Evolutionary conservation across 495 filamentous ascomycete genomes (phyloP).

Genomic region (Penicillium pancosmium): DNA sequence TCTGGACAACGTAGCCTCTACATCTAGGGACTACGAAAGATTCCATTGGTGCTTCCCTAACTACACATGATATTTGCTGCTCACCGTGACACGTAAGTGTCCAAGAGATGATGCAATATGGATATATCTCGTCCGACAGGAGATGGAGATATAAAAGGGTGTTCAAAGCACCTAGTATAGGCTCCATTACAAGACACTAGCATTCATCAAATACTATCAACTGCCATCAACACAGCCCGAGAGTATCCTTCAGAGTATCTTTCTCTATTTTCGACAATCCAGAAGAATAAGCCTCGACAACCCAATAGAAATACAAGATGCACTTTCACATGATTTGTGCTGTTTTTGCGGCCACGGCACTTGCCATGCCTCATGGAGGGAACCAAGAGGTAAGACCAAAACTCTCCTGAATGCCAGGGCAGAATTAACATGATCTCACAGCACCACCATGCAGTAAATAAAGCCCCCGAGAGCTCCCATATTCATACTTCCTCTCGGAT

Average conservation of each 20-base stretch:
- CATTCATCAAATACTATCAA: too few relatives aligned
- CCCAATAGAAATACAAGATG: constrained; percentile 8
- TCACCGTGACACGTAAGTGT: neutral
- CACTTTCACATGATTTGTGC: constrained; percentile 8
- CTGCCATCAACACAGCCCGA: too few relatives aligned
- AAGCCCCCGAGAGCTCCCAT: neutral
- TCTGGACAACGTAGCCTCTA: neutral
- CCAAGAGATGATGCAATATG: neutral
- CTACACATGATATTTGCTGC: neutral
- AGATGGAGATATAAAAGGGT: too few relatives aligned
- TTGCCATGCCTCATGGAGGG: constrained; percentile 15
- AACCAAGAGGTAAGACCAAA: constrained; percentile 7
- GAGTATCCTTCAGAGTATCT: too few relatives aligned
- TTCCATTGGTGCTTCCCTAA: neutral
- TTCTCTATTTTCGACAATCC: neutral
- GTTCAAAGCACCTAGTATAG: too few relatives aligned
- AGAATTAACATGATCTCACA: neutral
- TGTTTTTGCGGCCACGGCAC: constrained; percentile 6
- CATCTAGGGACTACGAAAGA: neutral
- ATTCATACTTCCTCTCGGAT: neutral
- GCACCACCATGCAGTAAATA: neutral
- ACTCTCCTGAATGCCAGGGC: neutral
- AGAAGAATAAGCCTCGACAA: neutral
- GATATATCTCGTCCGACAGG: too few relatives aligned
- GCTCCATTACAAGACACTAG: too few relatives aligned